Evolutionary conservation across 2,329 filamentous ascomycete species (phyloP), one percentile per base, ranked within the genome.

Genomic region (Penicillium olsonii): DNA sequence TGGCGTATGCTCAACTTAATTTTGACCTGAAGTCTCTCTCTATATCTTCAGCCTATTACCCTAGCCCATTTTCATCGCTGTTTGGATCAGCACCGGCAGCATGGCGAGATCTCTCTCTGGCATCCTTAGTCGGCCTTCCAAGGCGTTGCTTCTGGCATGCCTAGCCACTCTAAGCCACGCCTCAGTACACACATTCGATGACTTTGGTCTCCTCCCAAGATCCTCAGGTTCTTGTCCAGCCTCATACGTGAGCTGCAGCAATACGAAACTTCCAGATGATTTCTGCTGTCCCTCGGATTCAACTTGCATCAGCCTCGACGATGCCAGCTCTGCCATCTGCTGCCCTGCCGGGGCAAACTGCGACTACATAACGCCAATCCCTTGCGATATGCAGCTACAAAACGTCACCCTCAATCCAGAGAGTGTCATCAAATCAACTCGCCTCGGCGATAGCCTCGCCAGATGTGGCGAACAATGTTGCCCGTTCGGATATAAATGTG

Each of bases 401-500:
- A 70, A 78, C 57, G 64, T 70, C 4, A 69, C 67, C 0, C 41
- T 62, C 4, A 59, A 73, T 31, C 68, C 74, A 4, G 58, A 63
- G 9, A 70, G 66, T 26, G 48, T 63, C 4, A 59, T 78, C 20
- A 74, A 75, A 38, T 76, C 74, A 4, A 76, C 70, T 7, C 65
- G 66, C 5, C 55, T 76, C n/a, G 55, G 65, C 5, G 71, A 69
- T 2, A 57, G 62, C 26, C 62, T 78, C n/a, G 65, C 68, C 12
- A 68, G 63, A 40, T 78, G 76, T 46, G 75, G 70, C 15, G 57
- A 61, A 17, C 58, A 48, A 2, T 78, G 76, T 54, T 78, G 76
- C 60, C 75, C 76, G 7, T 73, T 75, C 42, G 76, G 76, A 42
- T 78, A 75, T 51, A 64, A 56, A n/a, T 78, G 76, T 51, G 56